Conservation (phyloP, 2,329 filamentous ascomycete species). For the Phaeomoniella chlamydospora region DNA sequence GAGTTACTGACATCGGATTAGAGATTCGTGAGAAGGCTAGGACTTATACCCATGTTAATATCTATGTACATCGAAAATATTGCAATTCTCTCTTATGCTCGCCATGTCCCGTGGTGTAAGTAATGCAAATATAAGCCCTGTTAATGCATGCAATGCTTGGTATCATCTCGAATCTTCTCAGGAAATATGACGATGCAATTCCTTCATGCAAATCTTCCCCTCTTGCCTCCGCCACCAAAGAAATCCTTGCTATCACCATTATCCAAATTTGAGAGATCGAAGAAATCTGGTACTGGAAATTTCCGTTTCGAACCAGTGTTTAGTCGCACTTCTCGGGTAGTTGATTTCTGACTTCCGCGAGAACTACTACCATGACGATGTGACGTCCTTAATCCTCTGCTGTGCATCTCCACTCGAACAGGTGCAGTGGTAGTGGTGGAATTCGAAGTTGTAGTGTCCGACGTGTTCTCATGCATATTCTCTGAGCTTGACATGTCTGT, state of each 20-base stretch:
- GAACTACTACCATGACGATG: constrained; percentile 23
- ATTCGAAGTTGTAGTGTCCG: not conserved
- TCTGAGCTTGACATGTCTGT: constrained; percentile 3
- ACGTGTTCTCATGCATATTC: not conserved
- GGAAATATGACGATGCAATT: too few species aligned
- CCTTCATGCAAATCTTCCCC: constrained; percentile 27
- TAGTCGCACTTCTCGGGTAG: constrained; percentile 22
- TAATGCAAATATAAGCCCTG: not conserved
- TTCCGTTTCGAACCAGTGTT: constrained; percentile 32
- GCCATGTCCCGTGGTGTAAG: not conserved
- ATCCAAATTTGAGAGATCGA: constrained; percentile 29
- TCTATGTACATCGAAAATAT: not conserved
- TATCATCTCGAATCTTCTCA: not conserved
- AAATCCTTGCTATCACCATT: constrained; percentile 24
- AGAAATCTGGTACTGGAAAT: constrained; percentile 31
- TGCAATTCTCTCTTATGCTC: not conserved
- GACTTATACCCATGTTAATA: too few species aligned
- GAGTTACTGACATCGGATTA: too few species aligned
- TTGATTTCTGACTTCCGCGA: constrained; percentile 17
- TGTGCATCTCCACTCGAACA: constrained; percentile 26
- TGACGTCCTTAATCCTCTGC: constrained; percentile 23
- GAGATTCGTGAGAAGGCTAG: too few species aligned
- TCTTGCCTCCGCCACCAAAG: constrained; percentile 28
- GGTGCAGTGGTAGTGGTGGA: constrained; percentile 13
- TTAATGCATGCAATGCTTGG: constrained; percentile 1